These are phyloP conservation scores for Phialemoniopsis sp. DNA, from an alignment of 2,329 filamentous ascomycete genomes.

Conservation along the genomic window DNA sequence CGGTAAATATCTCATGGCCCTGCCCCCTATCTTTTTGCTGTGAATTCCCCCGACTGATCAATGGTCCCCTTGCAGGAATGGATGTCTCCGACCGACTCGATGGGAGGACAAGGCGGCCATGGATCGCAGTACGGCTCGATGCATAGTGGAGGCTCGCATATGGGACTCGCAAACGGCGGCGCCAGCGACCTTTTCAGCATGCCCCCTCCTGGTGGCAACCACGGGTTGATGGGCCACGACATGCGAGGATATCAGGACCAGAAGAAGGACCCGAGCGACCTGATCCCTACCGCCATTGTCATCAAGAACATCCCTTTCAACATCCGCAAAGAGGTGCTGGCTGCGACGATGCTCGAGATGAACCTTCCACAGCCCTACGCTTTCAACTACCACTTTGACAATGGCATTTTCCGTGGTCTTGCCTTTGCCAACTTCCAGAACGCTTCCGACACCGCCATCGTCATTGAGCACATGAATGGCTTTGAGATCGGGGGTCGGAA, in stretches of 20 bases:
- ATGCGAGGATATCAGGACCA: conserved; percentile 34
- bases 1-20: conserved; percentile 43
- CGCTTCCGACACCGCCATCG: conserved; percentile 84
- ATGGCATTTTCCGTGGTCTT: conserved; percentile 90
- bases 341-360: conserved; percentile 90
- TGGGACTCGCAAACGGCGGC: conserved; percentile 30
- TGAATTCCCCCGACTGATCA: neutral
- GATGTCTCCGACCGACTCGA: conserved; percentile 9
- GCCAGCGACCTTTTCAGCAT: conserved; percentile 30
- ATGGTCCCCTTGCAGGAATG: conserved; percentile 11
- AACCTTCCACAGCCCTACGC: conserved; percentile 92
- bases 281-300: conserved; percentile 96
- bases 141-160: conserved; percentile 2
- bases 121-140: conserved; percentile 3
- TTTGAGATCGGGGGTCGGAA: conserved; percentile 94
- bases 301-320: conserved; percentile 99
- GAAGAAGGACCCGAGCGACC: conserved; percentile 66
- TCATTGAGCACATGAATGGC: conserved; percentile 93
- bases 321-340: conserved; percentile 93
- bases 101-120: conserved; percentile 7
- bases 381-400: conserved; percentile 99
- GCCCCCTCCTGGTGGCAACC: conserved; percentile 29
- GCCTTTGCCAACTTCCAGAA: conserved; percentile 99
- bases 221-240: conserved; percentile 30
- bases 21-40: conserved; percentile 7